Conservation (phyloP, 1,284 basidiomycete species). For the Marasmius fiardii region DNA sequence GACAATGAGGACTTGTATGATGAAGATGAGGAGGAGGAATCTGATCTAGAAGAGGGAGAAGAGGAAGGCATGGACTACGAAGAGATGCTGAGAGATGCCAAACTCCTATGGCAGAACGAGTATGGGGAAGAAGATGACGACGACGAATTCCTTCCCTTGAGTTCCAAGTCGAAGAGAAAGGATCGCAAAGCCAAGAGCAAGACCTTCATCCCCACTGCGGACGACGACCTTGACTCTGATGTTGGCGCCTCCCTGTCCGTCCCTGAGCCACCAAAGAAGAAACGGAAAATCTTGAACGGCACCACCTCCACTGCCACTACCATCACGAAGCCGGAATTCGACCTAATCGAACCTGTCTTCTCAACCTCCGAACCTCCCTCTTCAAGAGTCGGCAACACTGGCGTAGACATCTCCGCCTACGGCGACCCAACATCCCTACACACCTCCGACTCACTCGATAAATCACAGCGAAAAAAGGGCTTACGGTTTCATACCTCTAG, state of each 20-base stretch:
- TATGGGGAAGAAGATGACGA: conserved; percentile 55
- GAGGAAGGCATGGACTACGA: conserved; percentile 33
- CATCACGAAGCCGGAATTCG: no score
- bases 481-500: conserved; percentile 86
- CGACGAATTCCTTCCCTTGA: no score
- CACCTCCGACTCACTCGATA: conserved; percentile 76
- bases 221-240: no score
- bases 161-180: no score
- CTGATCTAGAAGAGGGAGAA: conserved; percentile 20
- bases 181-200: no score
- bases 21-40: conserved; percentile 33
- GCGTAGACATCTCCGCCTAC: no score
- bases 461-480: conserved; percentile 72
- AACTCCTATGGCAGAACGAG: conserved; percentile 38
- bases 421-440: conserved; percentile 75
- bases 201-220: no score
- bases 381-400: conserved; percentile 44
- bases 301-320: no score
- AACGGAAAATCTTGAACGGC: conserved; percentile 31
- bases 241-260: conserved; percentile 2
- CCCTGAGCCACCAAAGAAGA: conserved; percentile 39
- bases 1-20: conserved; percentile 38
- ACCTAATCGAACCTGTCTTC: conserved; percentile 73
- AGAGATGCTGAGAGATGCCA: conserved; percentile 29
- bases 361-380: conserved; percentile 23